Base-by-base conservation (phyloP, 2,329 filamentous ascomycete genomes). In the Dactylellina leptospora region DNA sequence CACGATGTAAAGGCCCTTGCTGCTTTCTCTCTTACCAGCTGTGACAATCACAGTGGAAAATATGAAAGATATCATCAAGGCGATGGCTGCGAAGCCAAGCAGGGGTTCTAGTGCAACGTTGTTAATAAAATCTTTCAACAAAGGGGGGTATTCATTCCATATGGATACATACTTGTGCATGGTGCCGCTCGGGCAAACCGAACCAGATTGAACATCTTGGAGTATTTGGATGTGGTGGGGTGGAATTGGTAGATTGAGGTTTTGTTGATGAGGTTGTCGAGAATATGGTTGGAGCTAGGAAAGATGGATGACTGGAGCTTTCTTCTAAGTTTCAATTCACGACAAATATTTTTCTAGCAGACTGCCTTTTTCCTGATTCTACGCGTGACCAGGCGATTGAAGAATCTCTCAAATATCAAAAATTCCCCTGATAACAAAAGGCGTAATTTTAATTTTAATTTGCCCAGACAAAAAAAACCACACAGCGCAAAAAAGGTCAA, bases 1-100 rank as follows among this genome's bases (percentile, higher is more conserved):
- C n/a, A 77, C 74, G 45, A 77, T 74, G 69, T 76, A 76, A 50
- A 76, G 75, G 18, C 76, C 75, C 2, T 75, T 74, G 42, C 75
- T 62, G 28, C 66, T 69, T 5, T 69, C 22, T 1, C 74, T 22
- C 9, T 74, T 76, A 22, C 69, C 47, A 47, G 75, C 74, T 28
- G 73, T 71, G 5, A 76, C 70, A 51, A 77, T 71, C 30, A 77
- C 70, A 44, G 75, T 73, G 13, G 74, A 75, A 59, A 77, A 76
- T 30, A 76, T 74, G 30, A 76, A 73, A 4, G 75, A 64, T 40
- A 76, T 74, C 25, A 75, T 75, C 9, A 77, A 50, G 23, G 64
- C 51, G 5, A 75, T 54, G 22, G 75, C 13, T 42, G 72, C 63
- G 74, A 76, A 74, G 11, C 74, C 55, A 6, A 76, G 75, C 45